Conservation (phyloP, 257 asterid species). For the Nicotiana noctiflora region DNA sequence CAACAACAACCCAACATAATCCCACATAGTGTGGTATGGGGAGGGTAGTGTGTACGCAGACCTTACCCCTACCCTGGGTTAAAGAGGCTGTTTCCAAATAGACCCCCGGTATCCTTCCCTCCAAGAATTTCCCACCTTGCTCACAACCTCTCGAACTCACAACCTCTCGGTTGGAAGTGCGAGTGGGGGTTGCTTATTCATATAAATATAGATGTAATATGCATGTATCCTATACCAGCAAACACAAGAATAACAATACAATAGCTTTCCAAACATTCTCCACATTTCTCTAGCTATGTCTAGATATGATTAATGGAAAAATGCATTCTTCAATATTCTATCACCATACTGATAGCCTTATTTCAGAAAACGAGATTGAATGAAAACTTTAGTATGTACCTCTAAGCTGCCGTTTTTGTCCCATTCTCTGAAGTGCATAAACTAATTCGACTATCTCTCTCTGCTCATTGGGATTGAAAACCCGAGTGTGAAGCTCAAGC, state of each 20-base stretch:
- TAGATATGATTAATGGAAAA: neutral
- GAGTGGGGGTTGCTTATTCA: too few relatives aligned
- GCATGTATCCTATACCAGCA: neutral
- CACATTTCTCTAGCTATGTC: neutral
- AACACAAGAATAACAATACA: neutral
- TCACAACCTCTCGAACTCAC: too few relatives aligned
- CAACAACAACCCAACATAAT: too few relatives aligned
- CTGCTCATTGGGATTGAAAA: conserved; percentile 72
- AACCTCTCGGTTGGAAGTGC: too few relatives aligned
- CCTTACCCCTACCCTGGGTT: too few relatives aligned
- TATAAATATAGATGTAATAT: neutral
- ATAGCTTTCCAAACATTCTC: neutral
- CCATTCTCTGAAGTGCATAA: conserved; percentile 47
- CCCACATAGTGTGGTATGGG: too few relatives aligned
- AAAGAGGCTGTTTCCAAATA: too few relatives aligned
- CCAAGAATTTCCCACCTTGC: too few relatives aligned
- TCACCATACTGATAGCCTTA: neutral
- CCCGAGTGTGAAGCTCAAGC: conserved; percentile 60
- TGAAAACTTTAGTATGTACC: conserved; percentile 25
- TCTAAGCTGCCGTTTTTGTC: conserved; percentile 47
- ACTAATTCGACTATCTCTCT: conserved; percentile 55
- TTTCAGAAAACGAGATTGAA: neutral
- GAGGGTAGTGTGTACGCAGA: too few relatives aligned
- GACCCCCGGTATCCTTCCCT: too few relatives aligned
- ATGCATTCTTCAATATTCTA: too few relatives aligned